Base-by-base conservation (phyloP, 2,329 filamentous ascomycete species). In the Scedosporium boydii region DNA sequence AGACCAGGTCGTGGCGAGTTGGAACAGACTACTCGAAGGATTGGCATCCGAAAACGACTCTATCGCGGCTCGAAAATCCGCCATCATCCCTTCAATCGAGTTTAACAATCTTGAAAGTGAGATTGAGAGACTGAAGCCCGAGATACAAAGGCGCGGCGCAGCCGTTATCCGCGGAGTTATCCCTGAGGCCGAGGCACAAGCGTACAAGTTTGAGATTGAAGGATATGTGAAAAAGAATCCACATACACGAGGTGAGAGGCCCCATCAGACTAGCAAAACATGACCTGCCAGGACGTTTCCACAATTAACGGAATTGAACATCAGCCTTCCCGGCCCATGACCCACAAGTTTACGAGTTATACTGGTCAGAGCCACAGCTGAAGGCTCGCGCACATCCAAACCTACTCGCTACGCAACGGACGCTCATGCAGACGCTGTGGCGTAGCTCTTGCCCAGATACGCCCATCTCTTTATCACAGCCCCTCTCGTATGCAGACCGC, bases 271-370 rank as follows among this genome's bases (percentile, higher is more conserved):
- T 2, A 23, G 0, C 53, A 42, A 18, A 46, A 57, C 18, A 7
- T 21, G 42, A 27, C 34, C 55, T 48, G 44, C 60, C 41, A 9
- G 26, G 18, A 14, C 51, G 53, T 34, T 60, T 34, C 58, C 21
- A 48, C 60, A 48, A 55, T 38, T 44, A 21, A 14, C 61, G 73
- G 65, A 9, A n/a, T 4, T 14, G n/a, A 21, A 38, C 3, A 16
- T n/a, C 46, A 82, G 88, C 85, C 2, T 92, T 90, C 65, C 89
- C 88, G 0, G 73, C 80, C 0, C 76, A 87, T 56, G 80, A 86
- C 51, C 88, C 87, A 0, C 85, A 89, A 55, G 88, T 92, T 59
- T 89, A 87, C 72, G 89, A 91, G 70, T 76, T 92, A 1, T 92
- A 91, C 74, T 91, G 88, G 88, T 88, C 87, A 0, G 78, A 79